Percentiles rank a stretch among this genome's conserved stretches.
Evolutionary conservation across 1,139 yeast species (phyloP).

Genomic region (Hansenula lynferdii): DNA sequence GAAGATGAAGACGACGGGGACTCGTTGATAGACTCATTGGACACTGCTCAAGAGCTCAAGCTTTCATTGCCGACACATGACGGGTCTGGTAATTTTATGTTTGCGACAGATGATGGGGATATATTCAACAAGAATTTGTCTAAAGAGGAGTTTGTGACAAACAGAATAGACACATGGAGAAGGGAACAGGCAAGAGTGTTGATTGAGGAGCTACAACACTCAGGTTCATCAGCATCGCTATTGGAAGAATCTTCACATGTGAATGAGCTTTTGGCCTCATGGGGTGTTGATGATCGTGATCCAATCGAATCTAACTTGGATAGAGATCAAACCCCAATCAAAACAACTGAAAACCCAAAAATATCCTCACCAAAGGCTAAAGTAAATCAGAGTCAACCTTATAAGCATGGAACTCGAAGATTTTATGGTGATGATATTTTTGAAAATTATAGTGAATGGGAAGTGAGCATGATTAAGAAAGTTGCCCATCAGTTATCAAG

Average conservation of each 20-base stretch:
- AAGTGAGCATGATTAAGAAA: constrained; percentile 19
- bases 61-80: constrained; percentile 12
- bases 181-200: constrained; percentile 21
- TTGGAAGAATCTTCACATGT: constrained; percentile 1
- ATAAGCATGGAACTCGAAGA: constrained; percentile 5
- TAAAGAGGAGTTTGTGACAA: constrained; percentile 18
- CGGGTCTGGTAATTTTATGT: constrained; percentile 11
- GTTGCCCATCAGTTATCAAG: constrained; percentile 20
- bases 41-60: constrained; percentile 5
- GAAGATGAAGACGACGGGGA: constrained; percentile 19
- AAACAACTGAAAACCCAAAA: not conserved
- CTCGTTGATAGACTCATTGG: constrained; percentile 21
- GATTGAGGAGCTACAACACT: constrained; percentile 15
- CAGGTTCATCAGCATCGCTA: constrained; percentile 6
- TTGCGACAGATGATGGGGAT: constrained; percentile 4
- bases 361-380: not conserved
- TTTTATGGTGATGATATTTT: constrained; percentile 23
- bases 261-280: constrained; percentile 20
- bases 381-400: not conserved
- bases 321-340: not conserved
- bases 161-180: constrained; percentile 23
- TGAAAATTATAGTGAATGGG: constrained; percentile 17
- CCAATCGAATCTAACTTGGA: constrained; percentile 5
- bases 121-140: constrained; percentile 7
- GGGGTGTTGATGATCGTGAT: constrained; percentile 24